Evolutionary conservation across 371 early-diverging fungal species (phyloP).

Genomic region (Syncephalastrum racemosum): DNA sequence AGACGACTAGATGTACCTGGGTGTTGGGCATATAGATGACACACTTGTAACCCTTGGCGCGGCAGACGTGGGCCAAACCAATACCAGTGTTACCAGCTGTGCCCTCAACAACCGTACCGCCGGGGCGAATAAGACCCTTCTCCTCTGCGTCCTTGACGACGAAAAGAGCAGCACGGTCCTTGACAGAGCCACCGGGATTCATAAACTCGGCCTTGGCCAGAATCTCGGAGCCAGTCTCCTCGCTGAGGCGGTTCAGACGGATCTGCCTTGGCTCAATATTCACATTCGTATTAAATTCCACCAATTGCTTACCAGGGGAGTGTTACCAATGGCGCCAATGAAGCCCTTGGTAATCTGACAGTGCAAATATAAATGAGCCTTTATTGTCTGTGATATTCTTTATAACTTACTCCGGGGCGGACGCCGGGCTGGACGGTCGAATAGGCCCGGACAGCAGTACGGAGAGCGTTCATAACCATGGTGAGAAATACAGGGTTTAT

Average conservation of each 20-base stretch:
- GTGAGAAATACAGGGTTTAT: too few species aligned
- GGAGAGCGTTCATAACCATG: slow-evolving; percentile 32
- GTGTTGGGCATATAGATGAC: slow-evolving; percentile 98
- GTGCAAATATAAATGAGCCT: not conserved
- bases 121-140: slow-evolving; percentile 77
- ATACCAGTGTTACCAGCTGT: slow-evolving; percentile 98
- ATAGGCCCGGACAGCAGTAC: slow-evolving; percentile 37
- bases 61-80: slow-evolving; percentile 94
- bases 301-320: slow-evolving; percentile 74
- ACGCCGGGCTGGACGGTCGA: slow-evolving; percentile 45
- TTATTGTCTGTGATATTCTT: not conserved
- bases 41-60: slow-evolving; percentile 93
- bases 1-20: slow-evolving; percentile 51
- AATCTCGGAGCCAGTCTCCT: slow-evolving; percentile 87
- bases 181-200: slow-evolving; percentile 98
- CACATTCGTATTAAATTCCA: not conserved
- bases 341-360: slow-evolving; percentile 71
- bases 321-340: slow-evolving; percentile 92
- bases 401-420: slow-evolving; percentile 26
- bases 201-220: slow-evolving; percentile 95
- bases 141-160: slow-evolving; percentile 94
- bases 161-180: slow-evolving; percentile 93
- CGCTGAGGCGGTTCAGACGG: slow-evolving; percentile 71
- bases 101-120: slow-evolving; percentile 95
- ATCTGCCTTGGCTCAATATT: slow-evolving; percentile 46